phyloP scores from a whole-genome alignment of 768 basidiomycete genomes.

The Pluteus cervinus region DNA sequence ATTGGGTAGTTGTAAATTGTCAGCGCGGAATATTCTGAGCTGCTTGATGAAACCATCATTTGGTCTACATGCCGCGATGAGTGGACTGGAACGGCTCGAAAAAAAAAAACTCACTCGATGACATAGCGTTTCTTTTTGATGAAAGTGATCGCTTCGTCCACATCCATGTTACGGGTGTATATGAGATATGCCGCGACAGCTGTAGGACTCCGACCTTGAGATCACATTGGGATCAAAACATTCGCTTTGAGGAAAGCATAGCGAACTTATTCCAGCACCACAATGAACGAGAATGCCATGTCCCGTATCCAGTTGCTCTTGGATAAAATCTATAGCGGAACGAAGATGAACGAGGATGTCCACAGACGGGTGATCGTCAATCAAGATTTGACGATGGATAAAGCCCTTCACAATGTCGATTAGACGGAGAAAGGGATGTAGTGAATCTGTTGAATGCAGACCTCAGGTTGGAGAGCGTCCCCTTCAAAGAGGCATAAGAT shows the following conservation, averaged over 20 bases:
- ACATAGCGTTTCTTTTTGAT: slow-evolving; percentile 61
- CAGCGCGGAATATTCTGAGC: slow-evolving; percentile 76
- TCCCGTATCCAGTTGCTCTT: slow-evolving; percentile 68
- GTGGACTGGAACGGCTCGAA: no score
- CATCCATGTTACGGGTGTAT: slow-evolving; percentile 55
- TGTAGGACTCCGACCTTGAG: slow-evolving; percentile 83
- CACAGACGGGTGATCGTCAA: slow-evolving; percentile 70
- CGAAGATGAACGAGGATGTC: slow-evolving; percentile 78
- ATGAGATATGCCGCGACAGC: slow-evolving; percentile 89
- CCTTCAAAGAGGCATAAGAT: slow-evolving; percentile 71
- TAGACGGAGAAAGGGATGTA: no score
- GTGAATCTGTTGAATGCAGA: slow-evolving; percentile 18
- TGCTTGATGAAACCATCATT: slow-evolving; percentile 80
- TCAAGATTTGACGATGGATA: slow-evolving; percentile 68
- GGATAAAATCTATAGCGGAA: slow-evolving; percentile 78
- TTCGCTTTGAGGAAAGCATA: no score
- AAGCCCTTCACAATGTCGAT: slow-evolving; percentile 55
- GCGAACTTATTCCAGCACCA: slow-evolving; percentile 82
- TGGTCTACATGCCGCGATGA: slow-evolving; percentile 64
- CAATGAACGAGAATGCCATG: slow-evolving; percentile 88
- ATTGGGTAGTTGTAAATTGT: no score
- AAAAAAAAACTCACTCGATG: slow-evolving; percentile 65
- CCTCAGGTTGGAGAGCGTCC: slow-evolving; percentile 59
- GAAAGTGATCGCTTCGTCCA: slow-evolving; percentile 58
- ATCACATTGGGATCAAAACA: no score